Evolutionary conservation across 805 yeast species (phyloP).

Genomic region (Myxozyma kluyveri): DNA sequence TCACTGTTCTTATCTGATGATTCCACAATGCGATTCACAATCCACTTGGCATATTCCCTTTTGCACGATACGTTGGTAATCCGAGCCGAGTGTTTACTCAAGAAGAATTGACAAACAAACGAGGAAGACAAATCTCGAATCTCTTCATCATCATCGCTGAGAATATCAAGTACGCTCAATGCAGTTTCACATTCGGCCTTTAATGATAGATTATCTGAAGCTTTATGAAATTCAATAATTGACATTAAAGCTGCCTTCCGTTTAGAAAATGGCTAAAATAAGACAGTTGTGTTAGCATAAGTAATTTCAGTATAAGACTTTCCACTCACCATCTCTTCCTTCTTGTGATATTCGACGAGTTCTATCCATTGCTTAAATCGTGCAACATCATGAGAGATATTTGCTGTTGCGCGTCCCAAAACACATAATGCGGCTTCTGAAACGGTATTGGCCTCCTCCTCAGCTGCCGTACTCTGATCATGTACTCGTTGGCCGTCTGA

Average conservation of each 20-base stretch:
- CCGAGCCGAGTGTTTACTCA: neutral
- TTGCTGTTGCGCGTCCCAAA: conserved; percentile 47
- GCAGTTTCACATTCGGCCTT: neutral
- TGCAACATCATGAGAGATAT: conserved; percentile 23
- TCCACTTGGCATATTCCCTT: no score
- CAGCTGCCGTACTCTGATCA: neutral
- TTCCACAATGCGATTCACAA: conserved; percentile 11
- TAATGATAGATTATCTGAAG: neutral
- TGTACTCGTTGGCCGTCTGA: neutral
- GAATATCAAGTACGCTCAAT: conserved; percentile 34
- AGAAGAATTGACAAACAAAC: conserved; percentile 34
- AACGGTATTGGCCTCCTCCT: conserved; percentile 45
- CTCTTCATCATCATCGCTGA: conserved; percentile 67
- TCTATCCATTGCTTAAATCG: conserved; percentile 36
- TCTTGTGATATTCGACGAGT: conserved; percentile 35
- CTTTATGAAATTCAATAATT: conserved; percentile 38
- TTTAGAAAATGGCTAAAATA: conserved; percentile 33
- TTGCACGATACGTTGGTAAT: neutral
- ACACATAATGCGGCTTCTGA: conserved; percentile 50
- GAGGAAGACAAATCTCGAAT: conserved; percentile 53
- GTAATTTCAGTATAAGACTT: no score
- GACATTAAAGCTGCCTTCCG: conserved; percentile 50
- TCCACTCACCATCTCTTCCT: conserved; percentile 42
- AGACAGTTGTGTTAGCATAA: neutral
- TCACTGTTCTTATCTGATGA: neutral